Evolutionary conservation across 139 green algal species (phyloP), one percentile per base, ranked within the genome.

Genomic region (Chloropicon primus): DNA sequence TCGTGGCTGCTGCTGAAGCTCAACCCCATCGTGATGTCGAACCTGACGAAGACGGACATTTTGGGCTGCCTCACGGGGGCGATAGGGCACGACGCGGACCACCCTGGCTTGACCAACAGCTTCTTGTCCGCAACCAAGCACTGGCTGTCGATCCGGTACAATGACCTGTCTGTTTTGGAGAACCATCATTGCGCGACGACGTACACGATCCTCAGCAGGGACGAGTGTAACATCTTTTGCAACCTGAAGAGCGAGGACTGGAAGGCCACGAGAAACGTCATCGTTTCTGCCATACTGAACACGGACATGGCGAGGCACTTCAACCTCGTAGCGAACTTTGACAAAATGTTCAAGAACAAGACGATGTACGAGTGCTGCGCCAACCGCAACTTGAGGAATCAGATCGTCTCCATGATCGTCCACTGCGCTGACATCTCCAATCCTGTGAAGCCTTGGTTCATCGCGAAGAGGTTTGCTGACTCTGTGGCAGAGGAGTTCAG

Each of bases 241-340:
- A 75, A 75, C 25, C 72, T 75, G 5, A 75, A 27, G 5, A 5
- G 5, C 72, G 25, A 75, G 26, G 25, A 75, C 25, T 75, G 72
- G 72, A 62, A 62, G 72, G 25, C 80, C 1, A 80, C 80, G 81
- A 76, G 86, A 25, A 89, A 86, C 76, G 28, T 74, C 72, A 87
- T 92, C 27, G 81, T 91, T 28, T 53, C 41, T 23, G 24, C 74
- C 27, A 87, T 92, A 25, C 73, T 92, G 71, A 82, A 78, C 74
- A 92, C 88, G 10, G 88, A 92, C 82, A 92, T 92, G 87, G 77
- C 75, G 76, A 79, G 82, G 74, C 88, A 92, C 79, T 92, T 91
- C 73, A 74, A 72, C 1, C 76, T 91, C 1, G 87, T 85, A 0
- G 82, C 85, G 27, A 87, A 88, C 26, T 78, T 88, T 29, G 76